These are phyloP conservation scores for Canavalia ensiformis DNA, from an alignment of 306 rosid genomes.

Conservation along the genomic window DNA sequence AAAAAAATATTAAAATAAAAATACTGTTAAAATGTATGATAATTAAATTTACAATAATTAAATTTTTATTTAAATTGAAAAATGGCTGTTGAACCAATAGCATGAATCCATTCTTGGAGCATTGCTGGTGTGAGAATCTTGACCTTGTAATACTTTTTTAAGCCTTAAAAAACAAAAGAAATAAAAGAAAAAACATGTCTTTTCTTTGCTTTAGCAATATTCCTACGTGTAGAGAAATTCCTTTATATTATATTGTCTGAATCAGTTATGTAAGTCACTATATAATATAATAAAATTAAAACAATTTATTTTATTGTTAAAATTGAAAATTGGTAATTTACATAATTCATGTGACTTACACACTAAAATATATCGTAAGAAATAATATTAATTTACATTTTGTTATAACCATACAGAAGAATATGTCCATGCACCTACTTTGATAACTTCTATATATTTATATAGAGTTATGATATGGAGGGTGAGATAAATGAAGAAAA, in stretches of 20 bases:
- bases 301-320: neutral
- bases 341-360: neutral
- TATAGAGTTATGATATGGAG: neutral
- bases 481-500: no score
- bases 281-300: neutral
- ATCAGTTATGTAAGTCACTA: neutral
- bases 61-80: slow-evolving; percentile 7
- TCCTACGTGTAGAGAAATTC: neutral
- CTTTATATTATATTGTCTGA: neutral
- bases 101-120: slow-evolving; percentile 35
- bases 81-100: slow-evolving; percentile 39
- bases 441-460: neutral
- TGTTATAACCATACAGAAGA: neutral
- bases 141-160: slow-evolving; percentile 27
- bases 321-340: neutral
- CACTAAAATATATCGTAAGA: neutral
- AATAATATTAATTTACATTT: no score
- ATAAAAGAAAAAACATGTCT: neutral
- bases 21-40: no score
- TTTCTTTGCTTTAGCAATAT: neutral
- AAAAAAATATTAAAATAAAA: no score
- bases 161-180: neutral
- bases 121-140: slow-evolving; percentile 37
- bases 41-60: no score
- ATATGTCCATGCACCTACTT: neutral